Percentiles rank a stretch among this genome's conserved stretches.
These are phyloP conservation scores for Cucumis melo DNA, from an alignment of 306 rosid genomes.

Conservation along the genomic window DNA sequence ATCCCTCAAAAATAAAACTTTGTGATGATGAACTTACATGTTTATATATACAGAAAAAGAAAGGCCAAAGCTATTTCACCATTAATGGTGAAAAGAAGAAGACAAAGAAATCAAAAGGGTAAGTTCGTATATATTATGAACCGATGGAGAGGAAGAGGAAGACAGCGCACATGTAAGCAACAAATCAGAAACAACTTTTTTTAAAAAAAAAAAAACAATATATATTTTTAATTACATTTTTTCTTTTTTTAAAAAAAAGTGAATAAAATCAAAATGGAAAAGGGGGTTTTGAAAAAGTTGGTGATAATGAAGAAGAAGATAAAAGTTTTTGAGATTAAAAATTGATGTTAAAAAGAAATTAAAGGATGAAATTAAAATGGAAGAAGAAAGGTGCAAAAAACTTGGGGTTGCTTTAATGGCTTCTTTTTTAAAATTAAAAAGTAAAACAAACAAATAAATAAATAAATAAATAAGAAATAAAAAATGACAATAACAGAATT, in stretches of 20 bases:
- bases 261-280: neutral
- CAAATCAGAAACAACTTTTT: neutral
- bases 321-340: neutral
- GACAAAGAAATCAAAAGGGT: neutral
- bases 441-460: too few species aligned
- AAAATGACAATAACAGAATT: constrained; percentile 19
- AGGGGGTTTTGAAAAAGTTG: neutral
- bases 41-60: neutral
- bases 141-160: neutral
- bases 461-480: neutral
- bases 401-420: constrained; percentile 10
- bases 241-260: neutral
- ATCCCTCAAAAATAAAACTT: neutral
- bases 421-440: too few species aligned
- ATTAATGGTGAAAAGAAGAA: neutral
- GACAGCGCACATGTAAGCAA: constrained; percentile 9
- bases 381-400: constrained; percentile 7
- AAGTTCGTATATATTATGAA: neutral
- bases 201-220: too few species aligned
- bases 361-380: neutral
- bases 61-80: neutral
- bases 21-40: neutral
- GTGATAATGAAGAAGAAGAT: neutral
- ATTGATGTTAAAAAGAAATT: constrained; percentile 1
- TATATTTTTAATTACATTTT: too few species aligned